Percentiles rank a stretch among this genome's conserved stretches.
These are phyloP conservation scores for Lactarius indigo DNA, from an alignment of 768 basidiomycete species.

Conservation along the genomic window DNA sequence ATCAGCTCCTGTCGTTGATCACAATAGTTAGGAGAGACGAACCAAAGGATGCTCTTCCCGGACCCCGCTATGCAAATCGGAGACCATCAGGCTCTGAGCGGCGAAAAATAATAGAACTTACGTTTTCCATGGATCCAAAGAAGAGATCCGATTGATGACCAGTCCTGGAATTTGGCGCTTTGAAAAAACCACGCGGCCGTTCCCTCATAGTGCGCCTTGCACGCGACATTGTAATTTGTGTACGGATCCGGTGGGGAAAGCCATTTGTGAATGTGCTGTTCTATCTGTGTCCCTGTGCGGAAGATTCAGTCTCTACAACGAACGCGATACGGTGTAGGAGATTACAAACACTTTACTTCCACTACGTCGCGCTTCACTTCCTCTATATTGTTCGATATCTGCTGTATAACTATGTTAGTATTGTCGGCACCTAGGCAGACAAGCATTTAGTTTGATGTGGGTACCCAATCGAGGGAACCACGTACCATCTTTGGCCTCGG, in stretches of 20 bases:
- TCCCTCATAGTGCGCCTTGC: background rate
- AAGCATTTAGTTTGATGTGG: rapidly evolving
- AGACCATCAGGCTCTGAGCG: background rate
- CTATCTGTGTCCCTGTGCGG: background rate
- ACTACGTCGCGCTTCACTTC: too few species aligned
- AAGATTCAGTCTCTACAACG: too few species aligned
- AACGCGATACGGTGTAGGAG: too few species aligned
- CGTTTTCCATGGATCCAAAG: background rate
- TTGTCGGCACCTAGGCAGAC: too few species aligned
- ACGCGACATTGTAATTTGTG: background rate
- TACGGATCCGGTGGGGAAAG: background rate
- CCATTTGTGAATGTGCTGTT: background rate
- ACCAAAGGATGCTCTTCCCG: background rate
- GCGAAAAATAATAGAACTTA: background rate
- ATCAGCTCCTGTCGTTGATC: background rate
- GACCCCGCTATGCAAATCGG: background rate
- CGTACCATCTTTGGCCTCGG: too few species aligned
- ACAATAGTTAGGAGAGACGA: background rate
- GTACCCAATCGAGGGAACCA: rapidly evolving
- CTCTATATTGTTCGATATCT: too few species aligned
- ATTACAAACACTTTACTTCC: too few species aligned
- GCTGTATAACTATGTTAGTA: too few species aligned
- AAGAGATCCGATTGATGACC: background rate
- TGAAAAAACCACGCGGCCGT: background rate
- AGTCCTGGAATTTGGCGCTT: background rate